Base-by-base conservation (phyloP, 345 rosid species). In the Mercurialis annua region DNA sequence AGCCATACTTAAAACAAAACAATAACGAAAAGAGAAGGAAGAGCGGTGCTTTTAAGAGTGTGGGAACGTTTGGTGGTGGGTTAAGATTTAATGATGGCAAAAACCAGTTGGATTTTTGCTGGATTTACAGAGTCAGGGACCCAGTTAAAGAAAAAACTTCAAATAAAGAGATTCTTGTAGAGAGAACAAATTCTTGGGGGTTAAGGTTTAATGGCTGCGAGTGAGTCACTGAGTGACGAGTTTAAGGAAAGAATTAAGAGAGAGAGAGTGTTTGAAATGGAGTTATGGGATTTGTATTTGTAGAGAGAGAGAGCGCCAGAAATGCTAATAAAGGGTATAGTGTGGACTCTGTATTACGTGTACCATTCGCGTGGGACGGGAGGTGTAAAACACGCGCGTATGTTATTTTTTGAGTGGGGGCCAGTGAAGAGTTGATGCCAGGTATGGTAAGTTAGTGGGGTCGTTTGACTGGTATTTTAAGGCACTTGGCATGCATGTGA, bases 61-160 rank as follows among this genome's bases (percentile, higher is more conserved):
- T 63, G 27, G 12, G n/a, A 34, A 4, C 48, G 38, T 36, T 75
- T 71, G 80, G 83, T 71, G 81, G 72, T 75, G 21, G 63, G 56
- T 72, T 68, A 79, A 82, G 88, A 65, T 73, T 72, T 73, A 79
- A 83, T 76, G 75, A 79, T 68, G 68, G 70, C 40, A 58, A 68
- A 30, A 31, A 47, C 31, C 42, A 52, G 65, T 55, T 46, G 59
- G 38, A 62, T 58, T 44, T 46, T 65, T 17, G 65, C 75, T 68
- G 79, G 77, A 64, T 12, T 72, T 44, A 34, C 70, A 72, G 77
- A 4, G 34, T 10, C 30, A n/a, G 76, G 88, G 75, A 24, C 86
- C 84, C 80, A 68, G 59, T 48, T n/a, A 20, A 47, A 56, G 64
- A 69, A 10, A 27, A 3, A 40, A 10, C 43, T 23, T 1, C 3